Evolutionary conservation across 352 stramenopile species (phyloP).

Genomic region (Globisporangium polare): DNA sequence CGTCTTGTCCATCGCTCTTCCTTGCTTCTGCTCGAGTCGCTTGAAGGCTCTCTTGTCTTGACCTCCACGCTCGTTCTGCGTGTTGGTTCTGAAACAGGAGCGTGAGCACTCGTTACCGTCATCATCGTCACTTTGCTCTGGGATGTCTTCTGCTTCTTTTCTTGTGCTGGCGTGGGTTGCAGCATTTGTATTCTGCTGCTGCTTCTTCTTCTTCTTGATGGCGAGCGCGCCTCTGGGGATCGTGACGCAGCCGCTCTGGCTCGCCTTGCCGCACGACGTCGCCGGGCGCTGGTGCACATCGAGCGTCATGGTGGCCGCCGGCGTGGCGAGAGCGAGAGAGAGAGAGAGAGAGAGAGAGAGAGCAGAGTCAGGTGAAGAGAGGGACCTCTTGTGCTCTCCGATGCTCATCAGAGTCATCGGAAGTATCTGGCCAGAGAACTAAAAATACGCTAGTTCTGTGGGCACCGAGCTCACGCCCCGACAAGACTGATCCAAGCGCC

Average conservation of each 20-base stretch:
- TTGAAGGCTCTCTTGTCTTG: background rate
- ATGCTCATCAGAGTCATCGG: no score
- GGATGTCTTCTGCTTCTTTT: conserved; percentile 5
- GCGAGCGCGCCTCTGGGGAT: background rate
- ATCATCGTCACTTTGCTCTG: conserved; percentile 7
- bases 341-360: no score
- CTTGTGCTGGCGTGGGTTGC: background rate
- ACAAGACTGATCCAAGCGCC: no score
- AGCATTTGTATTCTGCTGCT: no score
- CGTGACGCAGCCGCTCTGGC: background rate
- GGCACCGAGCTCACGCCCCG: no score
- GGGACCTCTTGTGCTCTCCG: no score
- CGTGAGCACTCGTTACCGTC: background rate
- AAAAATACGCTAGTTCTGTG: no score
- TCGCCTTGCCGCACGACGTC: conserved; percentile 8
- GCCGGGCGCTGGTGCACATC: conserved; percentile 18
- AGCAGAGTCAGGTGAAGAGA: background rate
- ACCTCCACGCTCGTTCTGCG: background rate
- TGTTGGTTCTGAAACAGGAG: background rate
- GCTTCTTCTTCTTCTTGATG: conserved; percentile 5
- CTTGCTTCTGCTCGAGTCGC: background rate
- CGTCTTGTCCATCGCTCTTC: conserved; percentile 16
- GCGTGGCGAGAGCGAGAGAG: no score
- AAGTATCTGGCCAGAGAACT: no score
- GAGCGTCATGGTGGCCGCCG: conserved; percentile 22